Evolutionary conservation across 2,329 filamentous ascomycete species (phyloP).

Genomic region (Aspergillus terreus): DNA sequence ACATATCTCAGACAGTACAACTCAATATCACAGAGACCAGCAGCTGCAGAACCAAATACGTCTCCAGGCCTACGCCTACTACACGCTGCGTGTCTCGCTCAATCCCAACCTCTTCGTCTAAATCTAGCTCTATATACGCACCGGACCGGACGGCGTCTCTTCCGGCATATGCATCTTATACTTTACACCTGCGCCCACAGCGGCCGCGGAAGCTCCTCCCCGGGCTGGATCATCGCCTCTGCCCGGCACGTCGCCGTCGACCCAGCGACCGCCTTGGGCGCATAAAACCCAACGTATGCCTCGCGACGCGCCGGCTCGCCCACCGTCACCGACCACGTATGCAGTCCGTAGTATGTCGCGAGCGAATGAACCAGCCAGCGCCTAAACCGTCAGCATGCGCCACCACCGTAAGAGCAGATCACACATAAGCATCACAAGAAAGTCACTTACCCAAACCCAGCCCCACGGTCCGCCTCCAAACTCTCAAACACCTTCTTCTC

Average conservation of each 20-base stretch:
- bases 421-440: background rate
- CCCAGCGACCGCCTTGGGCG: constrained; percentile 27
- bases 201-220: constrained; percentile 35
- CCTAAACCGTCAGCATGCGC: constrained; percentile 40
- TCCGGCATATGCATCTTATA: too few species aligned
- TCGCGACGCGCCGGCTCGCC: constrained; percentile 69
- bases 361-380: constrained; percentile 93
- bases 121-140: too few species aligned
- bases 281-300: constrained; percentile 71
- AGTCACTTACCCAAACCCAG: constrained; percentile 70
- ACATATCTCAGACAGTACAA: too few species aligned
- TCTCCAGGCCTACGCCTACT: too few species aligned
- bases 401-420: background rate
- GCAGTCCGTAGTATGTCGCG: constrained; percentile 84
- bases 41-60: too few species aligned
- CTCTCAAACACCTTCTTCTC: constrained; percentile 79
- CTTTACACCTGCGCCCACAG: constrained; percentile 36
- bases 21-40: too few species aligned
- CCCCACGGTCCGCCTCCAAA: constrained; percentile 68
- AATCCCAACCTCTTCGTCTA: too few species aligned
- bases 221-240: constrained; percentile 28
- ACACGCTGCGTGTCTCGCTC: too few species aligned
- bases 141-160: too few species aligned
- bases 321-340: constrained; percentile 74
- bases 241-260: constrained; percentile 22